These are phyloP conservation scores for Picea glauca DNA, from an alignment of 75 land plant genomes.

Conservation along the genomic window DNA sequence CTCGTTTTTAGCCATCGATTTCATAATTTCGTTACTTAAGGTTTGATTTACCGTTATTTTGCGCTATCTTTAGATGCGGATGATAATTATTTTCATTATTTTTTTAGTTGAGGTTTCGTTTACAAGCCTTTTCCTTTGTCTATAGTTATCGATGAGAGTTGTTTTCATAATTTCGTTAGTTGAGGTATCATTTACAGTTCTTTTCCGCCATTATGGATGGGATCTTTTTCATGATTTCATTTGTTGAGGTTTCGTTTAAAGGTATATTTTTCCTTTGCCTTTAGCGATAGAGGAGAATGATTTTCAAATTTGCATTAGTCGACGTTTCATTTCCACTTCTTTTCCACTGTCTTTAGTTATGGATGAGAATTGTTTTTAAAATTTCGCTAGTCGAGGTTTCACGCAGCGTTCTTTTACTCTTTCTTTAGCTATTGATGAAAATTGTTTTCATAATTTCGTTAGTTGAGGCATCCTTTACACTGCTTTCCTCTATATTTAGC, in stretches of 20 bases:
- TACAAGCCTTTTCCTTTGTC: neutral
- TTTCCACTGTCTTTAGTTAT: neutral
- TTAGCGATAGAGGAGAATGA: neutral
- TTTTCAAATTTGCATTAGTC: neutral
- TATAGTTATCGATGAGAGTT: neutral
- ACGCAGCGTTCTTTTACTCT: neutral
- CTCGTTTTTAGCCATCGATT: neutral
- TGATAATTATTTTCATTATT: too few species aligned
- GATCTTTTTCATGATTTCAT: too few species aligned
- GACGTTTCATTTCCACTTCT: neutral
- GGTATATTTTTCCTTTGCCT: neutral
- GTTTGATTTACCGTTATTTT: constrained; percentile 1
- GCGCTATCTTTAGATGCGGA: too few species aligned
- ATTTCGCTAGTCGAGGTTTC: too few species aligned
- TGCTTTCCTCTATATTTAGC: neutral
- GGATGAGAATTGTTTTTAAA: too few species aligned
- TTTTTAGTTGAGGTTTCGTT: neutral
- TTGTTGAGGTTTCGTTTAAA: neutral
- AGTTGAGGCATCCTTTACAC: neutral
- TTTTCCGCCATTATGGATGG: neutral
- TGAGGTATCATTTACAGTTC: neutral
- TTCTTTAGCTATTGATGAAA: neutral
- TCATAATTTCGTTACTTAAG: neutral
- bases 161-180: neutral
- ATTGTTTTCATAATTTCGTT: neutral